Base-by-base conservation (phyloP, 164 flowering plant species). In the Berberis vulgaris region DNA sequence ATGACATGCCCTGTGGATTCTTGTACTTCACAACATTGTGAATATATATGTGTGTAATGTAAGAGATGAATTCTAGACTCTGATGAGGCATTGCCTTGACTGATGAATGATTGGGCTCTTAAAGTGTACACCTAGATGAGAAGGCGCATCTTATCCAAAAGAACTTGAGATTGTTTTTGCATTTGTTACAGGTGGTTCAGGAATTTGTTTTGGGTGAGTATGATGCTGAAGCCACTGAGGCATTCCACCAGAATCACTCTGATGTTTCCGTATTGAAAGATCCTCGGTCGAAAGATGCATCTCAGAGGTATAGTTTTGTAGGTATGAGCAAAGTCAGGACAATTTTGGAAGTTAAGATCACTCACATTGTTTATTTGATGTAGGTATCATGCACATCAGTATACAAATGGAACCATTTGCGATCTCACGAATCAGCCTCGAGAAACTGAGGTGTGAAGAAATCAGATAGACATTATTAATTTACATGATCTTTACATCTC, bases 221-320 rank as follows among this genome's bases (percentile, higher is more conserved):
- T 81, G 93, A 91, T 77, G 81, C 75, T 52, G 96, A 91, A 74
- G 93, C 91, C 62, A 94, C 99, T 52, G 83, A 81, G 69, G 81
- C 82, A 49, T 76, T 78, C 75, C 82, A 87, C 73, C 83, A 82
- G 60, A 87, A 89, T 69, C 81, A 72, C 40, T 89, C 97, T 60
- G 96, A 85, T 45, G 65, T 81, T 63, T 88, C 96, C 50, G 84
- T 74, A 45, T 64, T 86, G 73, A 88, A 89, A 71, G 98, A 94
- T 80, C 98, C 97, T 58, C 96, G 90, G 73, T 85, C 97, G 43
- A 89, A 82, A 77, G 96, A 89, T 83, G 95, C 96, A 66, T 79
- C 96, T 63, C 97, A 87, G 65, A 88, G 91, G 98, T 86, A 70
- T 57, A 42, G 6, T 66, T 56, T 59, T 63, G 11, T 62, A 42